phyloP scores from a whole-genome alignment of 495 filamentous ascomycete species.

The Collariella sp. region DNA sequence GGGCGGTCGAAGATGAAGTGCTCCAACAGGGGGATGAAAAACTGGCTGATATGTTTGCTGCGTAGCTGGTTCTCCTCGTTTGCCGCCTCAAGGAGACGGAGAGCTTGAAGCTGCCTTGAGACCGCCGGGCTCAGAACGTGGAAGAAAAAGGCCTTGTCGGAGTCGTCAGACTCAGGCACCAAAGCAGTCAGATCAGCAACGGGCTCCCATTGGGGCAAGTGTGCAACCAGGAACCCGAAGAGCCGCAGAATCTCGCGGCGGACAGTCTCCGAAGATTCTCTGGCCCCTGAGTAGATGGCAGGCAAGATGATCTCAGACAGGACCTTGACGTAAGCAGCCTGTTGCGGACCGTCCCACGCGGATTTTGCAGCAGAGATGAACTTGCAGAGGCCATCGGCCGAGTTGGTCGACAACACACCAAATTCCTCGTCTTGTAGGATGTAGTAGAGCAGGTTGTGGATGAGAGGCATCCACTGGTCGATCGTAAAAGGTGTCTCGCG shows the following conservation, averaged over 20 bases:
- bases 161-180: conserved; percentile 59
- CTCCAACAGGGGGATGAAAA: conserved; percentile 86
- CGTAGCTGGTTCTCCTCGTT: conserved; percentile 53
- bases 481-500: conserved; percentile 46
- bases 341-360: conserved; percentile 26
- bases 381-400: conserved; percentile 68
- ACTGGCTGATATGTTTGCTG: conserved; percentile 69
- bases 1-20: conserved; percentile 81
- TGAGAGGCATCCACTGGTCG: conserved; percentile 82
- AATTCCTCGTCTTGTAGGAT: conserved; percentile 83
- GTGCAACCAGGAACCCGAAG: conserved; percentile 66
- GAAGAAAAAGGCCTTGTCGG: conserved; percentile 83
- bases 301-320: conserved; percentile 60
- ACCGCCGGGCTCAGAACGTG: conserved; percentile 89
- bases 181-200: conserved; percentile 69
- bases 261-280: conserved; percentile 72
- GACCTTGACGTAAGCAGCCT: conserved; percentile 38
- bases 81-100: conserved; percentile 62
- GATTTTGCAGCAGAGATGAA: conserved; percentile 55
- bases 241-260: conserved; percentile 70
- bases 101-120: conserved; percentile 73
- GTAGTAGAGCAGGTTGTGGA: conserved; percentile 85
- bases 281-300: conserved; percentile 62
- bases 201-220: conserved; percentile 56
- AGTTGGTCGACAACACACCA: conserved; percentile 68